Evolutionary conservation across 1,284 basidiomycete species (phyloP), one percentile per base, ranked within the genome.

Genomic region (Fomitopsis schrenkii): DNA sequence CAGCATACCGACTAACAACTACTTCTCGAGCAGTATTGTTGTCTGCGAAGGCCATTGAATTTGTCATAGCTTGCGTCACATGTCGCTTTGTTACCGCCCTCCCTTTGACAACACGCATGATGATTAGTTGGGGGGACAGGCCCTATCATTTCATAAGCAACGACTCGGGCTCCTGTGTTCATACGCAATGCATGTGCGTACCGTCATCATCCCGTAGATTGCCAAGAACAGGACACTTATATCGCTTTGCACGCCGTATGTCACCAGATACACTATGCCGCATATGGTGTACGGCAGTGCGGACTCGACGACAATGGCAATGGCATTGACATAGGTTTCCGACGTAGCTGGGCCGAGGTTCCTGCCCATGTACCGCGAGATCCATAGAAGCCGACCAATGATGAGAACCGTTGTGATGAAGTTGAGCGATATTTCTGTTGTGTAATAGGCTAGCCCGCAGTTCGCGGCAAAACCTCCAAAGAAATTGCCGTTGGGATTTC

Each of bases 201-300:
- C 66, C 55, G 64, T 63, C 60, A 68, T 65, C 67, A 67, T 66
- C 40, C 50, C 62, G 22, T 66, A 67, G 26, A 64, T 40, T 38
- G 64, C 60, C 9, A 15, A 33, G 57, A 67, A 66, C 26, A 64
- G 48, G 12, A 67, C 59, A 3, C 59, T 57, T 9, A 59, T 52
- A n/a, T 62, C 62, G 57, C 60, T 64, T 35, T 60, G 35, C 17
- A 63, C 14, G 12, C 61, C 63, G 54, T 62, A 62, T 30, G 61
- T 50, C 17, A 62, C 56, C 44, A 67, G 59, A 58, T 58, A 61
- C 30, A 59, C 61, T 33, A 63, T 55, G 30, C 66, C 64, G 7
- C 58, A 60, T 28, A 64, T 36, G 26, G 58, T 59, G 62, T 63
- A 64, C n/a, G 66, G 64, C 44, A 66, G 61, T 46, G 63, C 63